Conservation (phyloP, 257 asterid species). For the Solanum rostratum region DNA sequence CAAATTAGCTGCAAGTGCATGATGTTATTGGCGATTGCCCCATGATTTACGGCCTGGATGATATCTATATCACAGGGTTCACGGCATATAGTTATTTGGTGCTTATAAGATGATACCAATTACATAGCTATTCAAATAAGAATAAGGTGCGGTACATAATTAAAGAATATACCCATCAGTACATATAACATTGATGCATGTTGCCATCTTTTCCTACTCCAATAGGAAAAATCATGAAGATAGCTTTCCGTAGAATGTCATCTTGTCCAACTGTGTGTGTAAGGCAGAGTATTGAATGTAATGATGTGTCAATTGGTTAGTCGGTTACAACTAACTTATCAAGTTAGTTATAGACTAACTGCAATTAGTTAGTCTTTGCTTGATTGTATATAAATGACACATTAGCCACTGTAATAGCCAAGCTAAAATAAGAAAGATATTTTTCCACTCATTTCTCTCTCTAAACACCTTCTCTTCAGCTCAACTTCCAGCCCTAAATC, state of each 20-base stretch:
- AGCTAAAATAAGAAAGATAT: no score
- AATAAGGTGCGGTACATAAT: neutral
- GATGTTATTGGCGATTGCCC: neutral
- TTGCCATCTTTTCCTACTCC: neutral
- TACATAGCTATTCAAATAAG: neutral
- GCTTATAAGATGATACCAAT: neutral
- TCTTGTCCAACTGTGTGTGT: neutral
- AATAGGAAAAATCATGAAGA: neutral
- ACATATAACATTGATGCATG: neutral
- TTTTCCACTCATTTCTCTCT: no score
- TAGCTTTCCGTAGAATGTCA: neutral
- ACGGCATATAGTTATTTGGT: neutral
- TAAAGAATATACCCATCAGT: no score
- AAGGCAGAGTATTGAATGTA: no score
- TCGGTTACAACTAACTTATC: no score
- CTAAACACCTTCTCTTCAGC: no score
- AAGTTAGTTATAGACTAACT: no score
- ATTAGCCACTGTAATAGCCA: no score
- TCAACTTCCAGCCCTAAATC: no score
- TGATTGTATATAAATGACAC: no score
- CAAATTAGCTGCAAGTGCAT: neutral
- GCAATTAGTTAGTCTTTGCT: no score
- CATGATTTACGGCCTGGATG: neutral
- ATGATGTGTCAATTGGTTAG: no score
- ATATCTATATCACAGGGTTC: neutral